Evolutionary conservation across 495 filamentous ascomycete species (phyloP), one percentile per base, ranked within the genome.

Genomic region (Astrocystis sublimbata): DNA sequence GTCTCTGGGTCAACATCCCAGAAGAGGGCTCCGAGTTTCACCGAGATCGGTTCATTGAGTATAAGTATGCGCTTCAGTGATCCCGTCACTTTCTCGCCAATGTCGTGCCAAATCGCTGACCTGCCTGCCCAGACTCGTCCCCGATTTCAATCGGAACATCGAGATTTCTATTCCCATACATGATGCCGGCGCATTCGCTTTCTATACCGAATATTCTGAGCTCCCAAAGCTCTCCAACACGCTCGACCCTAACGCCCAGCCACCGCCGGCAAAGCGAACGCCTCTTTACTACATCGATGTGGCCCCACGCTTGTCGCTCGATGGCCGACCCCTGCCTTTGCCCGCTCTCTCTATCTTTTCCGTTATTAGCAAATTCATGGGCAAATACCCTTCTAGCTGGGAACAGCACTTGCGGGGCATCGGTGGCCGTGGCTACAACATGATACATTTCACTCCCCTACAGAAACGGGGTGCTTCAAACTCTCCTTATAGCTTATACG

Each of bases 311-410:
- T 81, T 99, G 65, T 83, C 86, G 8, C 80, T 97, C 19, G 84
- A 88, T 13, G 83, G 86, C 38, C 78, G 80, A 19, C 79, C 84
- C 7, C 73, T 97, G 67, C 92, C 94, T 6, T 80, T 97, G 58
- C 87, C 91, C 65, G 90, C 96, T 0, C 80, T 99, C 7, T 94
- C 92, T 0, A 85, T 96, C 45, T 96, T 93, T 75, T 97, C 96
- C n/a, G 80, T 93, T 36, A 89, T 98, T 60, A 97, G 92, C 58
- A 99, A 98, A 75, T 97, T 96, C 80, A 93, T 99, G 89, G 96
- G 96, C 38, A 86, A 87, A 68, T 94, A 91, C 68, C 93, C 94
- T 1, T 78, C 80, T 2, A 88, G 92, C 62, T 99, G 93, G 93
- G 87, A 97, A 60, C 86, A 84, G 15, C 92, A 98, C 71, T 81